These are phyloP conservation scores for Magnaporthiopsis rhizophila DNA, from an alignment of 2,329 filamentous ascomycete species.

Conservation along the genomic window DNA sequence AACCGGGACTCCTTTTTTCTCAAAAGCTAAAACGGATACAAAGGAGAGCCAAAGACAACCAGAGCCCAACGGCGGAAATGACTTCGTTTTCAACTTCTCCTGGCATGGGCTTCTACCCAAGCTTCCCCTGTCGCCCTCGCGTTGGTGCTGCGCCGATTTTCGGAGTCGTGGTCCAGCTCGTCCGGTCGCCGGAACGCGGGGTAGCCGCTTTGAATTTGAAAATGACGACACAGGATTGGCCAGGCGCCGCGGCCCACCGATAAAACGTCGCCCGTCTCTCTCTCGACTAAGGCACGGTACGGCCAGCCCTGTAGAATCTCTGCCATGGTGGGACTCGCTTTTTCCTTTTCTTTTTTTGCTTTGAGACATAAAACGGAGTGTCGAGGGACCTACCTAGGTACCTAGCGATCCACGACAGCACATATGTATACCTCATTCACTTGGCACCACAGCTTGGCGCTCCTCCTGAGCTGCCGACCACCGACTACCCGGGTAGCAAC, in stretches of 20 bases:
- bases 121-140: not conserved
- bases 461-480: not conserved
- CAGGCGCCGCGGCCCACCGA: not conserved
- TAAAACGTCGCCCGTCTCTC: not conserved
- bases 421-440: not conserved
- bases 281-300: not conserved
- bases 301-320: not conserved
- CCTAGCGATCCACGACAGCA: not conserved
- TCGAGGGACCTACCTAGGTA: no score
- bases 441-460: not conserved
- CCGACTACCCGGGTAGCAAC: not conserved
- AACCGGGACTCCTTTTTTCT: not conserved
- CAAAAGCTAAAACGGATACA: not conserved
- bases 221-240: slow-evolving; percentile 22
- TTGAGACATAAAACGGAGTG: not conserved
- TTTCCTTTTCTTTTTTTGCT: not conserved
- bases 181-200: slow-evolving; percentile 30
- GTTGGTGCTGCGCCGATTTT: slow-evolving; percentile 20
- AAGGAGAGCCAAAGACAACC: not conserved
- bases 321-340: not conserved
- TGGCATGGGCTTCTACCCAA: not conserved
- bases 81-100: not conserved
- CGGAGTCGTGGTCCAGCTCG: slow-evolving; percentile 18
- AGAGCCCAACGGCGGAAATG: not conserved
- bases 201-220: slow-evolving; percentile 24